Percentiles rank a stretch among this genome's conserved stretches.
phyloP scores from a whole-genome alignment of 495 filamentous ascomycete genomes.

The Daldinia loculata region DNA sequence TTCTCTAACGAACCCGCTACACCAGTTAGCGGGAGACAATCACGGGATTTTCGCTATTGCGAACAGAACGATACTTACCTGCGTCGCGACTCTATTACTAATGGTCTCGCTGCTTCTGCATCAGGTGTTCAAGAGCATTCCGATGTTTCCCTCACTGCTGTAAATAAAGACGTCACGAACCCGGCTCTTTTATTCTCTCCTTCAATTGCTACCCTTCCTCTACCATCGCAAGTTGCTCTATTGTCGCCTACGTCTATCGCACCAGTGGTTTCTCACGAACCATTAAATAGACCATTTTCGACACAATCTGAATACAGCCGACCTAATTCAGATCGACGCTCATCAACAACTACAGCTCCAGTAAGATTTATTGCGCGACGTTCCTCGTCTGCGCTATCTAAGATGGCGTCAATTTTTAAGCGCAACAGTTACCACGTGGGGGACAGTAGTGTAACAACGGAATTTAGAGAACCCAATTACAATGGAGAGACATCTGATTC shows the following conservation, averaged over 20 bases:
- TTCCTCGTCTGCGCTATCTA: slow-evolving; percentile 39
- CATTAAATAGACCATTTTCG: slow-evolving; percentile 47
- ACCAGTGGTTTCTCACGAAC: slow-evolving; percentile 39
- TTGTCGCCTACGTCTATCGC: slow-evolving; percentile 38
- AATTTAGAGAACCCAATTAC: slow-evolving; percentile 36
- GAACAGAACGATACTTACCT: slow-evolving; percentile 52
- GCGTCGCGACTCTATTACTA: slow-evolving; percentile 46
- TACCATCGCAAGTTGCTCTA: slow-evolving; percentile 31
- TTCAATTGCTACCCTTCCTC: slow-evolving; percentile 19
- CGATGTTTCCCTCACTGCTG: slow-evolving; percentile 35
- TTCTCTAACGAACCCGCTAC: slow-evolving; percentile 57
- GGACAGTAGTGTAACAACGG: slow-evolving; percentile 32
- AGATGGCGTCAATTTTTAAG: slow-evolving; percentile 43
- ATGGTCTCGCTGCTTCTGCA: slow-evolving; percentile 32
- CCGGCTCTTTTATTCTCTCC: slow-evolving; percentile 33
- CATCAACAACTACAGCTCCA: slow-evolving; percentile 23
- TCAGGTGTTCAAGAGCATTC: slow-evolving; percentile 35
- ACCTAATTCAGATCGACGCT: slow-evolving; percentile 34
- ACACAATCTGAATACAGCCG: slow-evolving; percentile 47
- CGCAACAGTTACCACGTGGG: slow-evolving; percentile 39
- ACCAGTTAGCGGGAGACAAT: slow-evolving; percentile 59
- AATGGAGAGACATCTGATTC: slow-evolving; percentile 37
- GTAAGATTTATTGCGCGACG: slow-evolving; percentile 26
- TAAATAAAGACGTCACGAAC: slow-evolving; percentile 35
- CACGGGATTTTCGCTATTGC: slow-evolving; percentile 58